These are phyloP conservation scores for Pichia sp. DNA, from an alignment of 1,139 yeast species.

Conservation along the genomic window DNA sequence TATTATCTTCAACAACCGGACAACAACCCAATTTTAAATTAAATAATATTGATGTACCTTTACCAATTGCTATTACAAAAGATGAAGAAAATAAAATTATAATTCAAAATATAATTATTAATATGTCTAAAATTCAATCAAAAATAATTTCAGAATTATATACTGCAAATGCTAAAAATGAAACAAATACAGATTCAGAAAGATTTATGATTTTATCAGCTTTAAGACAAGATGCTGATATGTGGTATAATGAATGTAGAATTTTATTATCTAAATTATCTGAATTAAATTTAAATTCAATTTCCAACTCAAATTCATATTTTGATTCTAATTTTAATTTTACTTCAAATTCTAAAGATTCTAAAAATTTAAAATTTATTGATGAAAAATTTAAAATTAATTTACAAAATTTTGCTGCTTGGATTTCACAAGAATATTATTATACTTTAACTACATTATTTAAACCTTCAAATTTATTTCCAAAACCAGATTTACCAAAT, in stretches of 20 bases:
- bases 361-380: not conserved
- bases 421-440: slow-evolving; percentile 43
- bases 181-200: slow-evolving; percentile 26
- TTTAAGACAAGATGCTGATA: slow-evolving; percentile 37
- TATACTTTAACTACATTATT: slow-evolving; percentile 39
- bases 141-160: slow-evolving; percentile 37
- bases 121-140: slow-evolving; percentile 39
- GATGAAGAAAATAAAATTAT: slow-evolving; percentile 37
- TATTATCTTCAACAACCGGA: slow-evolving; percentile 40
- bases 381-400: not conserved
- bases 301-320: no score
- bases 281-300: not conserved
- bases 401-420: slow-evolving; percentile 29
- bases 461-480: slow-evolving; percentile 42
- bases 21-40: slow-evolving; percentile 41
- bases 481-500: slow-evolving; percentile 24
- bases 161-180: slow-evolving; percentile 33
- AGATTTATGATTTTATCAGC: slow-evolving; percentile 29
- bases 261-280: slow-evolving; percentile 8
- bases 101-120: slow-evolving; percentile 36
- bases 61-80: slow-evolving; percentile 35
- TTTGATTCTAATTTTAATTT: no score
- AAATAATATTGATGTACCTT: slow-evolving; percentile 40
- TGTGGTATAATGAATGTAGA: slow-evolving; percentile 30
- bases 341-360: not conserved